Conservation (phyloP, 768 basidiomycete genomes). For the Wakefieldia striispora region DNA sequence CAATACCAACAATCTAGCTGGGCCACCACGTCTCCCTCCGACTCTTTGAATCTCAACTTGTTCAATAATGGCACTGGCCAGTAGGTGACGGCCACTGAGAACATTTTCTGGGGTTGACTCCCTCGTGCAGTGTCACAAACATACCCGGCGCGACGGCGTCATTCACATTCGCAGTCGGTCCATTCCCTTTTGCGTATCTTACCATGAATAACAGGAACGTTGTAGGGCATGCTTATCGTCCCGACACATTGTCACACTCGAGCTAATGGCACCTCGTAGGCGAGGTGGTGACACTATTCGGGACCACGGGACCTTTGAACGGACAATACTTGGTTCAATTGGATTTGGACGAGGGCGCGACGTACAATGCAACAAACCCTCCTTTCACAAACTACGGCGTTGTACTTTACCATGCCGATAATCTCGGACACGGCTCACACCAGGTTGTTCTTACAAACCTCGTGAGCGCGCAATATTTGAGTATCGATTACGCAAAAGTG, state of each 20-base stretch:
- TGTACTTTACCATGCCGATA: constrained; percentile 31
- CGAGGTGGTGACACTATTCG: constrained; percentile 45
- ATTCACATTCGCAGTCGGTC: constrained; percentile 41
- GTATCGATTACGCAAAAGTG: constrained; percentile 34
- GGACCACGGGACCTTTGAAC: constrained; percentile 37
- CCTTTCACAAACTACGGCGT: constrained; percentile 26
- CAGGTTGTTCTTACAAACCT: constrained; percentile 32
- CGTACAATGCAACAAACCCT: constrained; percentile 16
- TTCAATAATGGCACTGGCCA: constrained; percentile 45
- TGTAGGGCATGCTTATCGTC: constrained; percentile 20
- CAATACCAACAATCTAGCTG: constrained; percentile 36
- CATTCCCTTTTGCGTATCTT: background rate
- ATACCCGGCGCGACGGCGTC: constrained; percentile 32
- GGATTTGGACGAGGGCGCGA: constrained; percentile 25
- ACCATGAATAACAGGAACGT: background rate
- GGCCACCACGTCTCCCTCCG: constrained; percentile 32
- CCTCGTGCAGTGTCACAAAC: constrained; percentile 31
- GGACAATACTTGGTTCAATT: constrained; percentile 36
- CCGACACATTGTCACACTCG: background rate
- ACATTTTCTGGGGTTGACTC: background rate
- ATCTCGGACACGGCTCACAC: constrained; percentile 41
- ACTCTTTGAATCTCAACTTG: constrained; percentile 33
- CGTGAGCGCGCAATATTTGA: constrained; percentile 19
- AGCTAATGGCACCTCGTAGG: constrained; percentile 27
- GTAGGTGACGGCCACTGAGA: constrained; percentile 20